These are phyloP conservation scores for Heimioporus sp. DNA, from an alignment of 768 basidiomycete genomes.

Conservation along the genomic window DNA sequence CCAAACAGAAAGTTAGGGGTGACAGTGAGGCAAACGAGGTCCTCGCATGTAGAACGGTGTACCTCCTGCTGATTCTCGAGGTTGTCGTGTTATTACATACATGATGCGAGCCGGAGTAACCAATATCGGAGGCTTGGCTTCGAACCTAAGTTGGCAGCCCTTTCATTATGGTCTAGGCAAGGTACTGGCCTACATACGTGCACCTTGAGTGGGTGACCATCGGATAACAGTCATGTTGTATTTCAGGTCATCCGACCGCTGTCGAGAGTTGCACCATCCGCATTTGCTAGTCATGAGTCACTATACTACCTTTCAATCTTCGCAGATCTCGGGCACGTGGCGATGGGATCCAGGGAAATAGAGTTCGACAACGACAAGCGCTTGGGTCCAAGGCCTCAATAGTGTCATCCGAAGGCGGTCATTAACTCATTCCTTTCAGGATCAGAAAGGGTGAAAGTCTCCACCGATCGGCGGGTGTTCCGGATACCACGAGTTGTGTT, in stretches of 20 bases:
- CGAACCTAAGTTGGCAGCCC: slow-evolving; percentile 1
- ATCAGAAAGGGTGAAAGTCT: background rate
- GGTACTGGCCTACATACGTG: background rate
- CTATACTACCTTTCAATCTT: slow-evolving; percentile 3
- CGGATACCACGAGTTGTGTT: background rate
- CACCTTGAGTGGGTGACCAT: background rate
- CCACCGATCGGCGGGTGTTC: background rate
- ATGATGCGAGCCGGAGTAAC: background rate
- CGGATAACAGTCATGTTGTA: background rate
- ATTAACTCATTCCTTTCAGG: slow-evolving; percentile 3
- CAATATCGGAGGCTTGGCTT: background rate
- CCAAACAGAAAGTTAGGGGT: slow-evolving; percentile 5
- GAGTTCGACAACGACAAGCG: background rate
- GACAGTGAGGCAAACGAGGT: slow-evolving; percentile 2
- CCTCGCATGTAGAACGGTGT: background rate
- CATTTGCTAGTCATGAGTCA: slow-evolving; percentile 1
- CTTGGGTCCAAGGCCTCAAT: background rate
- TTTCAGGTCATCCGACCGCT: background rate
- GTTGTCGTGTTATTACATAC: slow-evolving; percentile 2
- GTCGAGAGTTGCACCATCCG: background rate
- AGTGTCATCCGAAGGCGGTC: slow-evolving; percentile 5
- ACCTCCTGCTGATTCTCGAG: background rate
- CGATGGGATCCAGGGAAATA: background rate
- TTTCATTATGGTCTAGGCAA: slow-evolving; percentile 1
- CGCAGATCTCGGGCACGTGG: slow-evolving; percentile 4